Evolutionary conservation across 2,329 filamentous ascomycete species (phyloP), one percentile per base, ranked within the genome.

Genomic region (Alternaria viburni): DNA sequence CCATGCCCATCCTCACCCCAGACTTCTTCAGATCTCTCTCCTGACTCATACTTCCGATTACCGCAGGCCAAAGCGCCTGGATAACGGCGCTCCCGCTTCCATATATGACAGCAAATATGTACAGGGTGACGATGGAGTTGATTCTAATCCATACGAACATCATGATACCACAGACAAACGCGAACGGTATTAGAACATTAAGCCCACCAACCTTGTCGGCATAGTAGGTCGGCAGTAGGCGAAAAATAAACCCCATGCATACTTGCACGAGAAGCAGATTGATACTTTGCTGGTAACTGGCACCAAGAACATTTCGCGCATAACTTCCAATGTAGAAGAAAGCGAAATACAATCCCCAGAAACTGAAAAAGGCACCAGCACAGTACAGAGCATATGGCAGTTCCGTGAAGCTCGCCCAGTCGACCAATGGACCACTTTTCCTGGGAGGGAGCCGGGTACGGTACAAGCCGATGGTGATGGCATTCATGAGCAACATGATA

Each of bases 251-350:
- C 72, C 23, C 87, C 86, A 63, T 76, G 62, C 69, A 71, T 84
- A 81, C 44, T 79, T 85, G 69, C 21, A 89, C 83, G 30, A 90
- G 80, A 2, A 90, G 81, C 9, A 90, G 76, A 28, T 83, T 83
- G 63, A 88, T 83, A 3, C 85, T 85, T 26, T 86, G 80, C 19
- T 81, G 78, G 44, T 85, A 82, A 21, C 79, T 81, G 61, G 87
- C 82, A 46, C 81, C 77, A 7, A 87, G 79, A 25, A 82, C 70
- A 30, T 83, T 77, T n/a, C 80, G 77, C 9, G 75, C 80, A 55
- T 80, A 83, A 3, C 77, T 72, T 3, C 81, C 79, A 26, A 83
- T 78, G 64, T 82, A 84, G 73, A 82, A 83, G 69, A 83, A 83
- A 2, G 81, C 80, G 60, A 82, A 82, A 59, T 81, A 83, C 17